phyloP scores from a whole-genome alignment of 371 early-diverging fungal species.

The Mortierella sp. region DNA sequence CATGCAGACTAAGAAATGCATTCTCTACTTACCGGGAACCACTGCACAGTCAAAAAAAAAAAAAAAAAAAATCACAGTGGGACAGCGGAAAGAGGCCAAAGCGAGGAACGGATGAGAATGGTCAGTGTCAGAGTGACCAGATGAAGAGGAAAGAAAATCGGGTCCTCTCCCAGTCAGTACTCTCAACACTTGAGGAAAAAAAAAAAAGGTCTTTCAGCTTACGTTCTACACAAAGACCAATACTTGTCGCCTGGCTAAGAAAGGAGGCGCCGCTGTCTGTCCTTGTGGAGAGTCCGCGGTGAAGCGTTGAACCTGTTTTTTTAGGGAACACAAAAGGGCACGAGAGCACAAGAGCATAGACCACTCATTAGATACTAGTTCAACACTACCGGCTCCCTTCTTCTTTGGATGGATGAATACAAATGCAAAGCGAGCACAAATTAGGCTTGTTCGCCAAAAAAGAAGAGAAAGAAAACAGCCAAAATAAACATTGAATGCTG shows the following conservation, averaged over 20 bases:
- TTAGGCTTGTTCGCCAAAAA: no score
- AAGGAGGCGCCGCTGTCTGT: slow-evolving; percentile 29
- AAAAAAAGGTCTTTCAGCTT: slow-evolving; percentile 1
- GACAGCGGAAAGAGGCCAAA: no score
- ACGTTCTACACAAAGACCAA: slow-evolving; percentile 31
- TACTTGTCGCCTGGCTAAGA: slow-evolving; percentile 23
- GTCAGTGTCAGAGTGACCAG: no score
- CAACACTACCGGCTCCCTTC: background rate
- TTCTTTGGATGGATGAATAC: background rate
- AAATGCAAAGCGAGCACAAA: background rate
- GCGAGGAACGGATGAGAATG: no score
- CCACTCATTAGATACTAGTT: background rate
- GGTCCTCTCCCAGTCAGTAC: background rate
- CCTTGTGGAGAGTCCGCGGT: background rate
- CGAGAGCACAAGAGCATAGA: no score
- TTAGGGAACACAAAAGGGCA: background rate
- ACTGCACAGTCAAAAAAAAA: background rate
- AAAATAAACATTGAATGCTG: no score
- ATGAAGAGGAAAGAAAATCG: no score
- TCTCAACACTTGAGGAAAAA: background rate
- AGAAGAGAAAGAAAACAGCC: no score
- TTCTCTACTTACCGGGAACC: slow-evolving; percentile 8
- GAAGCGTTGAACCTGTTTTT: background rate
- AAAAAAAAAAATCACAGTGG: background rate
- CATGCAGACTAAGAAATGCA: no score